phyloP scores from a whole-genome alignment of 2,329 filamentous ascomycete genomes.

The Juglanconis sp. region DNA sequence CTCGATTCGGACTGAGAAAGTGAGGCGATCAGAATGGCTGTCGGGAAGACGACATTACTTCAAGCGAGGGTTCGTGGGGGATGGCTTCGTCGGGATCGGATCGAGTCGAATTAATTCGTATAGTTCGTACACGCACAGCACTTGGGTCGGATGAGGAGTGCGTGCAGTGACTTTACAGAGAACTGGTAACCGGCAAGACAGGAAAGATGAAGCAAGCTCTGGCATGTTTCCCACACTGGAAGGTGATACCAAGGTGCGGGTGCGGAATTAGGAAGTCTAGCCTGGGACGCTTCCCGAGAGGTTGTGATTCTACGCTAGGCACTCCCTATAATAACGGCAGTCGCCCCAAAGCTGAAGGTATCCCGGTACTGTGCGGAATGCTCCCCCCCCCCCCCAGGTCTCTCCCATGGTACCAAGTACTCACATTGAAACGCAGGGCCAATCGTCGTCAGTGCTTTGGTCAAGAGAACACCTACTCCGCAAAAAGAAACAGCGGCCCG shows the following conservation, averaged over 20 bases:
- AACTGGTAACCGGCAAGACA: background rate
- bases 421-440: background rate
- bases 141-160: background rate
- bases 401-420: background rate
- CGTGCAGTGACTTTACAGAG: background rate
- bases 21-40: background rate
- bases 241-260: background rate
- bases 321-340: background rate
- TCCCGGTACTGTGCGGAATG: background rate
- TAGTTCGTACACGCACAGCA: background rate
- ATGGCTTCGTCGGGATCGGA: background rate
- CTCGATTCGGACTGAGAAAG: background rate
- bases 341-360: background rate
- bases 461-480: background rate
- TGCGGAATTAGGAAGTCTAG: background rate
- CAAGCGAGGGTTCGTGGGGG: background rate
- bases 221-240: background rate
- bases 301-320: background rate
- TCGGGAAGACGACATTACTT: background rate
- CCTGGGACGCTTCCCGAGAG: background rate
- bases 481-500: background rate
- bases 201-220: background rate
- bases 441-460: constrained; percentile 1
- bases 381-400: background rate
- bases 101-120: background rate